phyloP scores from a whole-genome alignment of 2,329 filamentous ascomycete genomes.

The Berkeleyomyces rouxiae region DNA sequence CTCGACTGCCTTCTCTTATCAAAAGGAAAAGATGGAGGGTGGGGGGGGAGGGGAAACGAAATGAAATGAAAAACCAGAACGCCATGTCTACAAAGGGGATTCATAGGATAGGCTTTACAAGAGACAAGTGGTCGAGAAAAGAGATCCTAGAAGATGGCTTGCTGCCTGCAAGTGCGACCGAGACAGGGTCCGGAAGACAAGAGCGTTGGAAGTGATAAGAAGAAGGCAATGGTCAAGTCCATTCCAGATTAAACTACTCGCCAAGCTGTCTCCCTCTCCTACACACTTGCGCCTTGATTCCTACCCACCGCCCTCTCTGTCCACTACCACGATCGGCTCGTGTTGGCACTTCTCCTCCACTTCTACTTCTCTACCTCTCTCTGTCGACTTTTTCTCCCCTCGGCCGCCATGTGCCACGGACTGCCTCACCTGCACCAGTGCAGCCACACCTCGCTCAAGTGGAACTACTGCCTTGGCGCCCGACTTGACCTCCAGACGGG shows the following conservation, averaged over 20 bases:
- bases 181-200: no score
- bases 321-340: no score
- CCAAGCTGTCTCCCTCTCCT: background rate
- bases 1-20: background rate
- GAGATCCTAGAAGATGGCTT: no score
- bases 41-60: background rate
- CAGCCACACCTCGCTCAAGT: conserved; percentile 37
- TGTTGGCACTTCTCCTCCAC: background rate
- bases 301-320: background rate
- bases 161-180: no score
- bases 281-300: background rate
- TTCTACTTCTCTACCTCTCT: background rate
- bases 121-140: no score
- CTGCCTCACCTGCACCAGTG: conserved; percentile 36
- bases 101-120: no score
- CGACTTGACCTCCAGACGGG: conserved; percentile 33
- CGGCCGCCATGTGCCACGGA: conserved; percentile 33
- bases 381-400: background rate
- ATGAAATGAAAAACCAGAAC: background rate
- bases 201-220: background rate
- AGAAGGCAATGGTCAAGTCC: background rate
- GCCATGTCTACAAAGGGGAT: no score
- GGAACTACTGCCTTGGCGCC: conserved; percentile 34
- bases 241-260: background rate
- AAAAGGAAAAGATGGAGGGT: background rate